phyloP scores from a whole-genome alignment of 495 filamentous ascomycete genomes.

The Thozetella sp. region DNA sequence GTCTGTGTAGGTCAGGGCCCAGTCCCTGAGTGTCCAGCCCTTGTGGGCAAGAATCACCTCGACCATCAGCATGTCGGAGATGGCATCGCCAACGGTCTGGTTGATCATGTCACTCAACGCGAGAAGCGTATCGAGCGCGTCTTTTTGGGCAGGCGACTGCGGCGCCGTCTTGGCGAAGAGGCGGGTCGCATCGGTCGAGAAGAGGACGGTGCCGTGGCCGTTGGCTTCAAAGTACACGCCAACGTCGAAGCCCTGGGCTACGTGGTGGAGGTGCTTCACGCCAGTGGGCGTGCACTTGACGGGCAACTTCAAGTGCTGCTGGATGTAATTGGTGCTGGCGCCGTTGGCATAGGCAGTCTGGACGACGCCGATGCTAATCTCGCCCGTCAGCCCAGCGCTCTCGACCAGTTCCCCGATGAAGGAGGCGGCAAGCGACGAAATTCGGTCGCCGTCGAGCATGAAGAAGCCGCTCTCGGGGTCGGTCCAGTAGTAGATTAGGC shows the following conservation, averaged over 20 bases:
- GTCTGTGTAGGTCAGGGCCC: conserved; percentile 93
- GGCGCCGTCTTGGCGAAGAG: conserved; percentile 76
- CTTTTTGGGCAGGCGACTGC: conserved; percentile 87
- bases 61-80: conserved; percentile 94
- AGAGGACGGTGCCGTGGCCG: conserved; percentile 94
- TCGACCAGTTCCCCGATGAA: conserved; percentile 91
- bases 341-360: conserved; percentile 99
- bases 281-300: conserved; percentile 93
- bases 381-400: conserved; percentile 73
- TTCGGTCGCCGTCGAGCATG: conserved; percentile 94
- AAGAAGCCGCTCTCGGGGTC: conserved; percentile 82
- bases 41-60: conserved; percentile 97
- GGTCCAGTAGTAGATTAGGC: conserved; percentile 92
- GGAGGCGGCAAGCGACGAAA: conserved; percentile 89
- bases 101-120: conserved; percentile 91
- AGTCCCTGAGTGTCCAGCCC: conserved; percentile 85
- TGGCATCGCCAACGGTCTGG: conserved; percentile 94
- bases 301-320: conserved; percentile 82
- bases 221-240: conserved; percentile 99
- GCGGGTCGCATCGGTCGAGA: conserved; percentile 79
- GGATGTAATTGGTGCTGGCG: conserved; percentile 88
- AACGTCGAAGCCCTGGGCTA: conserved; percentile 85
- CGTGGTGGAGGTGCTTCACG: conserved; percentile 97
- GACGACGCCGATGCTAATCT: conserved; percentile 87
- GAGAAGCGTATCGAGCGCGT: conserved; percentile 76